Percentiles rank a stretch among this genome's conserved stretches.
Conservation (phyloP, 371 early-diverging fungal genomes). For the Rhizomucor pusillus region DNA sequence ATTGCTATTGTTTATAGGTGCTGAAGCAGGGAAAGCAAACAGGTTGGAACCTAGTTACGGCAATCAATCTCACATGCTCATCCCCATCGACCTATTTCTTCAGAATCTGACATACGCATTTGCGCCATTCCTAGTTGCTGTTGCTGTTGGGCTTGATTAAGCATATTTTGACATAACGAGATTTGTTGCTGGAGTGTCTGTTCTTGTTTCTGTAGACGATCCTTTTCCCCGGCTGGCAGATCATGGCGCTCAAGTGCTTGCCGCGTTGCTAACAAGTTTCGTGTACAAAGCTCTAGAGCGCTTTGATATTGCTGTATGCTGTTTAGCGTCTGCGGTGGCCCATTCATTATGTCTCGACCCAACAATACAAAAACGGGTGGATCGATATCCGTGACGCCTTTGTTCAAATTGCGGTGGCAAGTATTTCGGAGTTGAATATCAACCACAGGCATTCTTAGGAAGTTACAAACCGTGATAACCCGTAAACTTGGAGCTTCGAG, state of each 20-base stretch:
- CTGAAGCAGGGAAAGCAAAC: constrained; percentile 11
- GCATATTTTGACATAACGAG: constrained; percentile 5
- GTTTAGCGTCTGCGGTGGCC: constrained; percentile 16
- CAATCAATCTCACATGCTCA: too few relatives aligned
- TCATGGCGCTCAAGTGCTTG: constrained; percentile 33
- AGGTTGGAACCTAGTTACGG: too few relatives aligned
- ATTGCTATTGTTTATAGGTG: constrained; percentile 11
- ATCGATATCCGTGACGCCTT: too few relatives aligned
- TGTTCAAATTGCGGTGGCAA: too few relatives aligned
- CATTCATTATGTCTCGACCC: too few relatives aligned
- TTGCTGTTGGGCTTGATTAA: constrained; percentile 5
- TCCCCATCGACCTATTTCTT: too few relatives aligned
- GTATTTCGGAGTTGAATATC: too few relatives aligned
- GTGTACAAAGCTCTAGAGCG: constrained; percentile 27
- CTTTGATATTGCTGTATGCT: constrained; percentile 31
- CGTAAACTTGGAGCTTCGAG: too few relatives aligned
- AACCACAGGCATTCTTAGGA: too few relatives aligned
- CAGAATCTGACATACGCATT: not conserved
- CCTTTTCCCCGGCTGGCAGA: constrained; percentile 30
- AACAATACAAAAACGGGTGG: too few relatives aligned
- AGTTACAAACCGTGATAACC: too few relatives aligned
- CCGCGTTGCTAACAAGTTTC: constrained; percentile 24
- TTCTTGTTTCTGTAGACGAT: constrained; percentile 15
- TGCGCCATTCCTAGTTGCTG: constrained; percentile 7
- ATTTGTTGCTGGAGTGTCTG: constrained; percentile 18